Evolutionary conservation across 2,329 filamentous ascomycete species (phyloP), one percentile per base, ranked within the genome.

Genomic region (Penicillium sp.): DNA sequence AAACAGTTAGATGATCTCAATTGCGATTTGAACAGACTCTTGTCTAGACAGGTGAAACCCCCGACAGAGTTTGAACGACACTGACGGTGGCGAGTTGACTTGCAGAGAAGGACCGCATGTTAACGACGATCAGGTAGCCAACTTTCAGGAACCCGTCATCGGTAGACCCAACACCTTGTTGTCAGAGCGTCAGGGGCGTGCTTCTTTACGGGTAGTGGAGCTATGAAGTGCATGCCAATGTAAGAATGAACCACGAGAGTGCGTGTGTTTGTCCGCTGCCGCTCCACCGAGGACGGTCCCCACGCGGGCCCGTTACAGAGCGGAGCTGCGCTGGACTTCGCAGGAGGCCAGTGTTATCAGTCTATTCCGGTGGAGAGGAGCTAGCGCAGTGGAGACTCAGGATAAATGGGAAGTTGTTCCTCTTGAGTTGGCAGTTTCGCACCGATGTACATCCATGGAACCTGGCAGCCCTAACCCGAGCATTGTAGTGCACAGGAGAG

Each of bases 391-490:
- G 42, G 42, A 45, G 26, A 45, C 8, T 31, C 21, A 19, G 26
- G 24, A 26, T 33, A 19, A 31, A 14, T 21, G 18, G 42, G 42
- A 43, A 43, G 21, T 28, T 28, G 16, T 18, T 43, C 21, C 16
- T 21, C 16, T 31, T 44, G 18, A n/a, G n/a, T 11, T 28, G 23
- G 23, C 13, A 14, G 19, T 40, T 13, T 11, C 14, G 37, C 21
- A 21, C 16, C 10, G 19, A 3, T 9, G 37, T 9, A 50, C 9
- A 42, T 39, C 51, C 51, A 54, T 54, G 51, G 51, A 49, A 49
- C 29, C 8, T 23, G 13, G 3, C 16, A 40, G 39, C 39, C 31
- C 51, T 45, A 44, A 29, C 9, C 11, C 21, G 39, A 54, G 31
- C 14, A 44, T 33, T n/a, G n/a, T n/a, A n/a, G n/a, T n/a, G n/a